These are phyloP conservation scores for Phaeosphaeriaceae sp. DNA, from an alignment of 2,329 filamentous ascomycete genomes.

Conservation along the genomic window DNA sequence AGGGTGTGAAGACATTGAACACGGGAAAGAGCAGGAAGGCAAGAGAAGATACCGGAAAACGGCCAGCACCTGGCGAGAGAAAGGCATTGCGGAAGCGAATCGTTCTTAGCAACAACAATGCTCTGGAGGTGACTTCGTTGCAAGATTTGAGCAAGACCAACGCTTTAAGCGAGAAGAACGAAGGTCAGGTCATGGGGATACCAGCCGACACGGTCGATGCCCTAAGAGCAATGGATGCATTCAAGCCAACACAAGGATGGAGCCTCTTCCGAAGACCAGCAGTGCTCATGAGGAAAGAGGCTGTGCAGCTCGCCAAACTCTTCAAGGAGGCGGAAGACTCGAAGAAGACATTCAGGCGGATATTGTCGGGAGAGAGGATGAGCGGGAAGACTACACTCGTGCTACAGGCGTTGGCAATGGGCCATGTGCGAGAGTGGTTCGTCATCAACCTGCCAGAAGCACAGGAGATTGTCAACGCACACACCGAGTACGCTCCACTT, in stretches of 20 bases:
- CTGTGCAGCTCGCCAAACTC: constrained; percentile 70
- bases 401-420: constrained; percentile 84
- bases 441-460: constrained; percentile 90
- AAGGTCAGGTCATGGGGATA: constrained; percentile 74
- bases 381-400: constrained; percentile 88
- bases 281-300: constrained; percentile 79
- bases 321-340: constrained; percentile 62
- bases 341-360: constrained; percentile 67
- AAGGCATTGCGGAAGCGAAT: constrained; percentile 89
- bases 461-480: constrained; percentile 80
- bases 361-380: constrained; percentile 76
- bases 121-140: constrained; percentile 76
- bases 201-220: constrained; percentile 77
- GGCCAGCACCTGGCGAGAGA: constrained; percentile 78
- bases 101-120: constrained; percentile 92
- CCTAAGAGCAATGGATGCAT: constrained; percentile 84
- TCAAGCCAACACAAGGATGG: constrained; percentile 92
- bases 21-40: constrained; percentile 55
- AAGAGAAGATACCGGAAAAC: constrained; percentile 53
- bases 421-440: constrained; percentile 83
- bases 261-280: constrained; percentile 83
- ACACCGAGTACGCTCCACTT: constrained; percentile 80
- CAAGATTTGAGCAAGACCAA: constrained; percentile 67
- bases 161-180: constrained; percentile 51
- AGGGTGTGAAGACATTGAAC: constrained; percentile 49